Percentiles rank a stretch among this genome's conserved stretches.
These are phyloP conservation scores for Emydomyces testavorans DNA, from an alignment of 2,329 filamentous ascomycete genomes.

Conservation along the genomic window DNA sequence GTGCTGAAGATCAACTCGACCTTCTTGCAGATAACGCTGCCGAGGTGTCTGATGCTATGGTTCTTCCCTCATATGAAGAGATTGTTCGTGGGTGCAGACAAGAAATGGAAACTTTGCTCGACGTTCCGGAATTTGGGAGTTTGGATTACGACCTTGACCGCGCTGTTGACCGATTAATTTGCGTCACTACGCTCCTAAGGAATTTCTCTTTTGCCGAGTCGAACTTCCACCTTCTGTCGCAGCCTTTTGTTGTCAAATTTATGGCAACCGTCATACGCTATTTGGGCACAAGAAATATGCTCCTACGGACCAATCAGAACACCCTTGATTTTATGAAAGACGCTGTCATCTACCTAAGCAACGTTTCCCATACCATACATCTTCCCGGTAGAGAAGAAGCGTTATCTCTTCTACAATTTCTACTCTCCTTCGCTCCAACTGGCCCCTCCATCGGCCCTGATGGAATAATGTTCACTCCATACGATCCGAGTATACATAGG, in stretches of 20 bases:
- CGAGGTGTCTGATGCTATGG: conserved; percentile 76
- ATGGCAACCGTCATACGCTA: conserved; percentile 73
- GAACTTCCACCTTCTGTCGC: conserved; percentile 65
- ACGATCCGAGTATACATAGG: conserved; percentile 68
- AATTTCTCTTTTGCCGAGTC: conserved; percentile 79
- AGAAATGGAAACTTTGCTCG: conserved; percentile 61
- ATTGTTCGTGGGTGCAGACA: conserved; percentile 64
- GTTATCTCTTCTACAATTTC: conserved; percentile 71
- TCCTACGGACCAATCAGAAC: conserved; percentile 70
- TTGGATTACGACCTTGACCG: conserved; percentile 70
- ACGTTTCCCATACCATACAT: conserved; percentile 68
- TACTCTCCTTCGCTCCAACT: conserved; percentile 77
- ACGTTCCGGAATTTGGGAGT: conserved; percentile 62
- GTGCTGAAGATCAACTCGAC: conserved; percentile 79
- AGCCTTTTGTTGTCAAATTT: conserved; percentile 68
- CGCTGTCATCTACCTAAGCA: conserved; percentile 75
- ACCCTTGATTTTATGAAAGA: conserved; percentile 98
- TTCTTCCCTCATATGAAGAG: conserved; percentile 77
- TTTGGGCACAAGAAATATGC: conserved; percentile 76
- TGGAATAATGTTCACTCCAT: conserved; percentile 63
- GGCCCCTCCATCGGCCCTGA: conserved; percentile 51
- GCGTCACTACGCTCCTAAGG: conserved; percentile 80
- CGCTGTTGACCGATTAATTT: conserved; percentile 75
- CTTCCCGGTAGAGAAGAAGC: conserved; percentile 80
- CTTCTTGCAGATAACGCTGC: conserved; percentile 70